Percentiles rank a stretch among this genome's conserved stretches.
Evolutionary conservation across 768 basidiomycete genomes (phyloP).

Genomic region (Lactarius hengduanensis): DNA sequence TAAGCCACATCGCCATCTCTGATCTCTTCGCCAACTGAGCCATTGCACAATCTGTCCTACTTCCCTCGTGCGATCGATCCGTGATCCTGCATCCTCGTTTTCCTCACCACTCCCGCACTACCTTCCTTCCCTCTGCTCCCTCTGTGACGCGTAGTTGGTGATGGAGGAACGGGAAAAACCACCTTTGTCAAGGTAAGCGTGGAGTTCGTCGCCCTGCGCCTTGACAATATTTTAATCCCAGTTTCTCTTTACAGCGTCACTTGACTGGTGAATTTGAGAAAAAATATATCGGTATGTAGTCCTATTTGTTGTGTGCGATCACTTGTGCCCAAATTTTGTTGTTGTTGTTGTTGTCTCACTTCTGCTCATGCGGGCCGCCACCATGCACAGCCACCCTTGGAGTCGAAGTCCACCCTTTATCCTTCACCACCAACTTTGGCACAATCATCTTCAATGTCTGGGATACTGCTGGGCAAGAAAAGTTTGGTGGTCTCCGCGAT

Average conservation of each 20-base stretch:
- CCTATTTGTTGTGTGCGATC: slow-evolving; percentile 11
- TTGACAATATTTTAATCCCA: slow-evolving; percentile 61
- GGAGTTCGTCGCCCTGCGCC: slow-evolving; percentile 25
- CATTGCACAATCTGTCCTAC: slow-evolving; percentile 29
- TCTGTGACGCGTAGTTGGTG: slow-evolving; percentile 63
- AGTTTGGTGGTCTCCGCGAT: slow-evolving; percentile 98
- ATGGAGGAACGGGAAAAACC: slow-evolving; percentile 97
- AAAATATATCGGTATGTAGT: slow-evolving; percentile 90
- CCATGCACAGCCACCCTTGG: slow-evolving; percentile 83
- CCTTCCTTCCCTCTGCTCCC: slow-evolving; percentile 29
- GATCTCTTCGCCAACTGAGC: slow-evolving; percentile 24
- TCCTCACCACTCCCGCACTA: slow-evolving; percentile 24
- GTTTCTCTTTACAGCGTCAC: slow-evolving; percentile 64
- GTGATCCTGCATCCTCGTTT: slow-evolving; percentile 25
- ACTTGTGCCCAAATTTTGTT: slow-evolving; percentile 6
- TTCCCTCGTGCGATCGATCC: slow-evolving; percentile 54
- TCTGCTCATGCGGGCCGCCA: slow-evolving; percentile 25
- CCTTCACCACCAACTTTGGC: slow-evolving; percentile 97
- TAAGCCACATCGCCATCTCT: slow-evolving; percentile 42
- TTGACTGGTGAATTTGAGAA: slow-evolving; percentile 99
- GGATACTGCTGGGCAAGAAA: slow-evolving; percentile 99
- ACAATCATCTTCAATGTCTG: slow-evolving; percentile 99
- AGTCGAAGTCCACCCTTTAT: slow-evolving; percentile 97
- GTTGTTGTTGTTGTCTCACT: background rate
- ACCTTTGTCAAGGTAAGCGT: slow-evolving; percentile 91